Conservation (phyloP, 148 eudicot genomes). For the Fagopyrum tataricum region DNA sequence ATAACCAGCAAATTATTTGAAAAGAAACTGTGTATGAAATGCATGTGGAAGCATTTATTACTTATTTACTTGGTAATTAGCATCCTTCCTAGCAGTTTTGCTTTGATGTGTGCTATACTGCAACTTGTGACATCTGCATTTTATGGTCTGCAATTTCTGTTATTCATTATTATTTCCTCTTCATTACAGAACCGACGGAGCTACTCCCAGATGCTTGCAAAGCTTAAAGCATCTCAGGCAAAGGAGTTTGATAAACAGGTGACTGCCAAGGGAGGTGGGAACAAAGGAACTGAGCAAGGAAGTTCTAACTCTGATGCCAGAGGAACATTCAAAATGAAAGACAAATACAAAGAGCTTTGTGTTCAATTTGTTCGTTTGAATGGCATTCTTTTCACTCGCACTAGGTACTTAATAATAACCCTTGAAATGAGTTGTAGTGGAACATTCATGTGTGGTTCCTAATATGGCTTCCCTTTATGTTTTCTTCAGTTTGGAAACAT, state of each 20-base stretch:
- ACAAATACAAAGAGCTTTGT: conserved; percentile 36
- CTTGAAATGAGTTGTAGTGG: background rate
- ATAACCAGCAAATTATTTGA: background rate
- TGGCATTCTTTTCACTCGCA: conserved; percentile 49
- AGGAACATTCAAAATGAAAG: conserved; percentile 19
- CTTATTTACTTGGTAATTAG: background rate
- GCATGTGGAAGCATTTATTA: background rate
- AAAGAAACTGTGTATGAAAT: background rate
- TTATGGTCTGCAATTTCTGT: background rate
- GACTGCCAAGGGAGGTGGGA: conserved; percentile 19
- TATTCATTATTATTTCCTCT: background rate
- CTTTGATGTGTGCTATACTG: background rate
- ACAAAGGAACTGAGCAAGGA: conserved; percentile 11
- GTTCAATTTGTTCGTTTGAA: conserved; percentile 39
- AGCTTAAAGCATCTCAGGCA: conserved; percentile 20
- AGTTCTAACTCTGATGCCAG: conserved; percentile 11
- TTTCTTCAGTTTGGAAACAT: conserved; percentile 42
- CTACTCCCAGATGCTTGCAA: conserved; percentile 35
- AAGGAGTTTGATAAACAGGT: conserved; percentile 12
- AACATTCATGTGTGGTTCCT: background rate
- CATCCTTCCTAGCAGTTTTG: background rate
- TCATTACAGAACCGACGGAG: conserved; percentile 32
- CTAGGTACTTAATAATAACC: conserved; percentile 29
- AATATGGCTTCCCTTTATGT: background rate
- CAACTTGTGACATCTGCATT: background rate